Percentiles rank a stretch among this genome's conserved stretches.
These are phyloP conservation scores for Heterobasidion annosum DNA, from an alignment of 1,284 basidiomycete species.

Conservation along the genomic window DNA sequence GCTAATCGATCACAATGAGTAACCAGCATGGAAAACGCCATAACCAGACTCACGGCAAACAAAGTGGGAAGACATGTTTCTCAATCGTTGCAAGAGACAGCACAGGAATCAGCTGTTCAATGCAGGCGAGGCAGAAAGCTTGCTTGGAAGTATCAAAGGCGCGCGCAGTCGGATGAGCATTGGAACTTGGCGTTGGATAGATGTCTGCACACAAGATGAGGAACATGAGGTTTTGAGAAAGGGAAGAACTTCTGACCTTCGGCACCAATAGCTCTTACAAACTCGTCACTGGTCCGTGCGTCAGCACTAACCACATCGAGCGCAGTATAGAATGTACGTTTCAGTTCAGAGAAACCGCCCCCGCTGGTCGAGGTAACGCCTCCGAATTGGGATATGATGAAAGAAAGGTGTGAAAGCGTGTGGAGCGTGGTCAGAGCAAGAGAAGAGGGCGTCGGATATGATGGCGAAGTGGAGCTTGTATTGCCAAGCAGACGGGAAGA, in stretches of 20 bases:
- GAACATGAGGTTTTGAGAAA: background rate
- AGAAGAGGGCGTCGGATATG: constrained; percentile 24
- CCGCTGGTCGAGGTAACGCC: constrained; percentile 46
- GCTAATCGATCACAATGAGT: constrained; percentile 21
- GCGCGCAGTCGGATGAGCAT: background rate
- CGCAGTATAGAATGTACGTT: constrained; percentile 61
- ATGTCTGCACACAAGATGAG: background rate
- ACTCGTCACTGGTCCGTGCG: constrained; percentile 28
- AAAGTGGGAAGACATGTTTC: constrained; percentile 44
- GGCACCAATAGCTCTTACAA: constrained; percentile 18
- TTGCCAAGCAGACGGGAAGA: background rate
- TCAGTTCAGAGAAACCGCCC: constrained; percentile 53
- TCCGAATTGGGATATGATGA: constrained; percentile 66
- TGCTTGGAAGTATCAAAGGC: constrained; percentile 36
- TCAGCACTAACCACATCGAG: constrained; percentile 56
- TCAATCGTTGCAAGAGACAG: constrained; percentile 39
- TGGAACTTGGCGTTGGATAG: background rate
- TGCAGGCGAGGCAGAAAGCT: constrained; percentile 53
- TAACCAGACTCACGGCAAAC: constrained; percentile 42
- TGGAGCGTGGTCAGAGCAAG: constrained; percentile 42
- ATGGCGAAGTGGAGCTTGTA: background rate
- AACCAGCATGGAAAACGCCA: constrained; percentile 1
- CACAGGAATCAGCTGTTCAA: constrained; percentile 62
- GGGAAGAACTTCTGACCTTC: constrained; percentile 11
- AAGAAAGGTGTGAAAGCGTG: constrained; percentile 54